Evolutionary conservation across 2,329 filamentous ascomycete genomes (phyloP), one percentile per base, ranked within the genome.

Genomic region (Pseudogymnoascus sp.): DNA sequence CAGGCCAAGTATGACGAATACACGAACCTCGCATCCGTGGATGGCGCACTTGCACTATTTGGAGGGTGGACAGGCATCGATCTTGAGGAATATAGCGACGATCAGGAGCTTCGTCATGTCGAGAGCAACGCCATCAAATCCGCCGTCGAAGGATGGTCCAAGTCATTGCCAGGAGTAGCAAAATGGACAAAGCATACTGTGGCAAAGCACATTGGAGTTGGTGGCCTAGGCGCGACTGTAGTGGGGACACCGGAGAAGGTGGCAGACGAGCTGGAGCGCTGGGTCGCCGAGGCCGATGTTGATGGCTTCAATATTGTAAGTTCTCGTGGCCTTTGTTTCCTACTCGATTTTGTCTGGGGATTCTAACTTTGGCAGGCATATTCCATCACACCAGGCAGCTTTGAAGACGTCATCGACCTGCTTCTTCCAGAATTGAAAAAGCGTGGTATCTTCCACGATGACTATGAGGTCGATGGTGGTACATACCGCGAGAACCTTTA

Each of bases 41-140:
- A 87, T 65, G 88, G 88, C 1, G 87, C 86, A 0, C 70, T 90
- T 62, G 84, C 87, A 1, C 72, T 90, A 15, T 91, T 90, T 67
- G 86, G 86, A 17, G 88, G 88, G 1, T 91, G 87, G 87, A 90
- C 87, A 0, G 88, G 85, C 0, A 85, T 87, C 54, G 83, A 88
- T 68, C 73, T 88, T 24, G 75, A 78, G 5, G 74, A 79, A 44
- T 87, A 86, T 65, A 79, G 74, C 0, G 84, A 87, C 26, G 84
- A 87, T 41, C 79, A 87, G 68, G 85, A 88, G 69, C 72, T 88
- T 59, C 74, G 83, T 10, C 66, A 75, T 58, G 75, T 77, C 0
- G 75, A 77, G 64, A 76, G 74, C 63, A 77, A 77, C 37, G 75
- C 75, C 4, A 62, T 62, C 39, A 80, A 76, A 62, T 82, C 80